Conservation (phyloP, 495 filamentous ascomycete species). For the Aspergillus conjunctus region DNA sequence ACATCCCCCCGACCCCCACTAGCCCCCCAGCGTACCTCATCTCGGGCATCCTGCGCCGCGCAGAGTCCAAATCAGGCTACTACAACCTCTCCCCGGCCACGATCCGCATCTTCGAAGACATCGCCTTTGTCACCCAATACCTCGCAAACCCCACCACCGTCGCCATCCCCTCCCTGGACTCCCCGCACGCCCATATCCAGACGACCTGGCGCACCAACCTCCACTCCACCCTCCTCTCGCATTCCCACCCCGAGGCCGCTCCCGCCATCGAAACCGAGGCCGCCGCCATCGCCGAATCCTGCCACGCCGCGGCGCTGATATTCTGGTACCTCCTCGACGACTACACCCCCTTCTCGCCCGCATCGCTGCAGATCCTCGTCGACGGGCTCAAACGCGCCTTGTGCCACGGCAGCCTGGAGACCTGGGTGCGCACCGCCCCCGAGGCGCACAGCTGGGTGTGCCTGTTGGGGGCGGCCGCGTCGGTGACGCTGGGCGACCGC, state of each 20-base stretch:
- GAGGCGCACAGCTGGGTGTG: slow-evolving; percentile 8
- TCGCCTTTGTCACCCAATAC: not conserved
- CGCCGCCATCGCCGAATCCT: slow-evolving; percentile 1
- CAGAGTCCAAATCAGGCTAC: not conserved
- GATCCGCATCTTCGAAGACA: slow-evolving; percentile 11
- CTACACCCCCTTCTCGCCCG: not conserved
- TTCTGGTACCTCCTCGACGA: slow-evolving; percentile 13
- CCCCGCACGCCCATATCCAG: not conserved
- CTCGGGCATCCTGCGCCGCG: slow-evolving; percentile 1
- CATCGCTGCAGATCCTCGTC: not conserved
- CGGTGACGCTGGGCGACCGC: not conserved
- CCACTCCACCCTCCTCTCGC: too few species aligned
- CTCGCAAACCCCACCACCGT: not conserved
- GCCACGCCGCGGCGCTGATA: slow-evolving; percentile 4
- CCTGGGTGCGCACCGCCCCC: slow-evolving; percentile 6
- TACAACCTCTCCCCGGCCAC: slow-evolving; percentile 8
- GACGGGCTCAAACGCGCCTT: not conserved
- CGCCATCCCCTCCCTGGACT: too few species aligned
- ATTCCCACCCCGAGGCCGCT: too few species aligned
- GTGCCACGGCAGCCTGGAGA: not conserved
- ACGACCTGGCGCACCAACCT: too few species aligned
- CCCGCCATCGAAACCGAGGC: not conserved
- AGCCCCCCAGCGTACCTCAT: not conserved
- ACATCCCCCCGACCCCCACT: not conserved
- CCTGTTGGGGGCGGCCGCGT: slow-evolving; percentile 8